Percentiles rank a stretch among this genome's conserved stretches.
Conservation (phyloP, 768 basidiomycete genomes). For the Amanita exitialis region DNA sequence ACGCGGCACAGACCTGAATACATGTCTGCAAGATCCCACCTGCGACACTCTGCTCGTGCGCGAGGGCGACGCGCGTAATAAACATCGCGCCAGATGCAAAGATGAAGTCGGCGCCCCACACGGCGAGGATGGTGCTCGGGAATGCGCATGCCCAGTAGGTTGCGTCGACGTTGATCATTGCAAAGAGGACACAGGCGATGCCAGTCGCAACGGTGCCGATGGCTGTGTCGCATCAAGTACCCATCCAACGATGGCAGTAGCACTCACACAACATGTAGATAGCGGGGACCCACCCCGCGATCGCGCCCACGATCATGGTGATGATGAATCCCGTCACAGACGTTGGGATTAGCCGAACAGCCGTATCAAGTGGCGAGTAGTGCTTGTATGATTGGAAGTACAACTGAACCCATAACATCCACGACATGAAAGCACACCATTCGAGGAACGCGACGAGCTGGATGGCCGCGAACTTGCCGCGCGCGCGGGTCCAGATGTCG, state of each 20-base stretch:
- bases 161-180: constrained; percentile 44
- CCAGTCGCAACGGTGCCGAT: constrained; percentile 53
- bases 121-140: constrained; percentile 51
- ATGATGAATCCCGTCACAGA: constrained; percentile 51
- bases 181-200: constrained; percentile 53
- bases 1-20: constrained; percentile 42
- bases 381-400: constrained; percentile 18
- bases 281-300: constrained; percentile 45
- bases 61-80: constrained; percentile 53
- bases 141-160: constrained; percentile 74
- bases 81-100: constrained; percentile 67
- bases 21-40: constrained; percentile 78
- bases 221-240: constrained; percentile 1
- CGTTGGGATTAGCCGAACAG: constrained; percentile 67
- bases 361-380: constrained; percentile 52
- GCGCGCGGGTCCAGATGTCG: constrained; percentile 46
- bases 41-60: constrained; percentile 67
- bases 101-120: constrained; percentile 73
- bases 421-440: constrained; percentile 44
- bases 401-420: constrained; percentile 26
- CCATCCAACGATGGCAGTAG: constrained; percentile 18
- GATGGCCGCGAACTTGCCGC: constrained; percentile 47
- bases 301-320: constrained; percentile 55
- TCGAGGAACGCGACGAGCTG: constrained; percentile 47
- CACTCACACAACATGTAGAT: constrained; percentile 39